phyloP scores from a whole-genome alignment of 257 asterid species.

The Ocimum tenuiflorum region DNA sequence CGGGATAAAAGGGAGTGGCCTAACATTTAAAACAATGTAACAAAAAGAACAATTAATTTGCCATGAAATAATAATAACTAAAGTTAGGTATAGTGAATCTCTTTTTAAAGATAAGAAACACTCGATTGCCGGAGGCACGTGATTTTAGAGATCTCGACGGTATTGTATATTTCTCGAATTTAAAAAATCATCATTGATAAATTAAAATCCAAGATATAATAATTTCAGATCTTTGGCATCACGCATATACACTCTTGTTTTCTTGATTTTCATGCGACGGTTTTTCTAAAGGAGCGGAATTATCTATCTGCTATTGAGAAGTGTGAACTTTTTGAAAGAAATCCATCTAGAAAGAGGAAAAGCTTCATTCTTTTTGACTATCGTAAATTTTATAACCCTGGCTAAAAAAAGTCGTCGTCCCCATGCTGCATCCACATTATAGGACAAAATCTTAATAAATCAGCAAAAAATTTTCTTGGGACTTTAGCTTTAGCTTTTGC shows the following conservation, averaged over 20 bases:
- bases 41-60: not conserved
- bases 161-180: not conserved
- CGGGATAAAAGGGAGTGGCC: constrained; percentile 15
- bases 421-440: constrained; percentile 7
- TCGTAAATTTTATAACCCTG: not conserved
- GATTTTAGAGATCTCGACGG: constrained; percentile 14
- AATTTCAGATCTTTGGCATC: constrained; percentile 16
- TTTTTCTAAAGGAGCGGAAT: constrained; percentile 19
- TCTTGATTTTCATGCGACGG: constrained; percentile 27
- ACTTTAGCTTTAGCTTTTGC: not conserved
- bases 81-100: constrained; percentile 27
- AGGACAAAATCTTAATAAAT: not conserved
- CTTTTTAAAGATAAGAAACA: constrained; percentile 19
- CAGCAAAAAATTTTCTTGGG: not conserved
- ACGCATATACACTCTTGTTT: not conserved
- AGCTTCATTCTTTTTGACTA: constrained; percentile 40
- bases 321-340: constrained; percentile 28
- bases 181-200: not conserved
- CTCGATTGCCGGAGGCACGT: constrained; percentile 33
- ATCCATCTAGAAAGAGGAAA: constrained; percentile 19
- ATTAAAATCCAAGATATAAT: not conserved
- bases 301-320: constrained; percentile 20
- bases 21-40: not conserved
- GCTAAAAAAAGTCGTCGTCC: not conserved
- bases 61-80: not conserved